Percentiles rank a stretch among this genome's conserved stretches.
These are phyloP conservation scores for Populus tremula DNA, from an alignment of 345 rosid species.

Conservation along the genomic window DNA sequence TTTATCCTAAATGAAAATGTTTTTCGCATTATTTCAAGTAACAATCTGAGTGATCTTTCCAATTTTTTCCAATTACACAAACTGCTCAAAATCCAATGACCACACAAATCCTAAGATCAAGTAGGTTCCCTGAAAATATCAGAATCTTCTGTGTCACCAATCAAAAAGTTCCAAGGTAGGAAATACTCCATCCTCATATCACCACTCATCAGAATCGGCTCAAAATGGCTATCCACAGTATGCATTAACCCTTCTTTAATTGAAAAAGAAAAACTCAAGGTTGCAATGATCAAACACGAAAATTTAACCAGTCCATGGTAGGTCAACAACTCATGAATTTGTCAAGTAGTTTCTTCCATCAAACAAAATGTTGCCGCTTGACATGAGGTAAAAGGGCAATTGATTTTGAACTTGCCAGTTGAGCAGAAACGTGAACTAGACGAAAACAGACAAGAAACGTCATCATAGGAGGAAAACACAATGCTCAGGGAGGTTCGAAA, in stretches of 20 bases:
- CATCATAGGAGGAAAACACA: background rate
- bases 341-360: background rate
- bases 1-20: background rate
- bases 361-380: background rate
- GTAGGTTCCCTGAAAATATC: no score
- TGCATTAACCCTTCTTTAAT: background rate
- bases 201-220: background rate
- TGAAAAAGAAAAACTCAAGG: background rate
- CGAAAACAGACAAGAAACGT: background rate
- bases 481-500: background rate
- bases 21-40: background rate
- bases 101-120: background rate
- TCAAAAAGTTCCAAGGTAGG: background rate
- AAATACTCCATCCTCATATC: background rate
- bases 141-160: background rate
- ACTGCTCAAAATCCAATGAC: background rate
- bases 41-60: background rate
- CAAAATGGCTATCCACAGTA: background rate
- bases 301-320: background rate
- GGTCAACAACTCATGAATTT: background rate
- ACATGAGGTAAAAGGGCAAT: background rate
- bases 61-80: background rate
- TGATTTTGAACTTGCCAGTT: background rate
- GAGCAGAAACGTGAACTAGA: background rate
- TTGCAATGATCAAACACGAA: background rate